Evolutionary conservation across 495 filamentous ascomycete species (phyloP).

Genomic region (Mytilinidion resinicola): DNA sequence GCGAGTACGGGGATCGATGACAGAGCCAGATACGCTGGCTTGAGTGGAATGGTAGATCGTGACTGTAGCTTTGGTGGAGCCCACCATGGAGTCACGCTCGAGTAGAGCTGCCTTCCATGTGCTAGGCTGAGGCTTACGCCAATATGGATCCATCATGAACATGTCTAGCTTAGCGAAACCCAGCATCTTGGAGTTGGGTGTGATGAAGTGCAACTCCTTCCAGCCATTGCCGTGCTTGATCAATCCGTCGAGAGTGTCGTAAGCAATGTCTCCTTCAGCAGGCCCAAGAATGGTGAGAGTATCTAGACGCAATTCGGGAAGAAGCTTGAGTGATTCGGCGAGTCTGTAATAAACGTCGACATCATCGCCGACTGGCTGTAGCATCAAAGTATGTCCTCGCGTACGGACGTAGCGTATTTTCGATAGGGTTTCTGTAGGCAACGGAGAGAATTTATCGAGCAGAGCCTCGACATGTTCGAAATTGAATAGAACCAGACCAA

Average conservation of each 20-base stretch:
- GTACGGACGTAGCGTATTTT: conserved; percentile 23
- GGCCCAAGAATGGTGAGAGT: conserved; percentile 24
- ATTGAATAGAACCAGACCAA: conserved; percentile 22
- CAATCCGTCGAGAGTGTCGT: conserved; percentile 28
- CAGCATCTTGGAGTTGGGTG: conserved; percentile 23
- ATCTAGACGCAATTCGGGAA: conserved; percentile 21
- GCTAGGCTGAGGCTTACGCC: conserved; percentile 20
- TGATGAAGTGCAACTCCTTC: conserved; percentile 26
- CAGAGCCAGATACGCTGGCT: conserved; percentile 1
- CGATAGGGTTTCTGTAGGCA: conserved; percentile 22
- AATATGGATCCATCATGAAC: conserved; percentile 9
- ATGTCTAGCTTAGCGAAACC: conserved; percentile 9
- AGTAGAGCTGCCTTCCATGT: too few relatives aligned
- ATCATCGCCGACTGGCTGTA: conserved; percentile 5
- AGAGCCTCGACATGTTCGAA: conserved; percentile 15
- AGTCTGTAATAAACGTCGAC: conserved; percentile 12
- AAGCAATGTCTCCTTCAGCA: conserved; percentile 1
- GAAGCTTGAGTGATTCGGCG: conserved; percentile 23
- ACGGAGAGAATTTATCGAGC: conserved; percentile 19
- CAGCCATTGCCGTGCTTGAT: conserved; percentile 26
- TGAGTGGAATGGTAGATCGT: conserved; percentile 19
- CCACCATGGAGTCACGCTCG: too few relatives aligned
- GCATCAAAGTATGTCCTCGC: conserved; percentile 14
- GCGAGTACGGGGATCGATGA: conserved; percentile 8
- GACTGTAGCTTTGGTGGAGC: conserved; percentile 2